phyloP scores from a whole-genome alignment of 192 early-diverging fungal species.

The Thamnidium elegans region DNA sequence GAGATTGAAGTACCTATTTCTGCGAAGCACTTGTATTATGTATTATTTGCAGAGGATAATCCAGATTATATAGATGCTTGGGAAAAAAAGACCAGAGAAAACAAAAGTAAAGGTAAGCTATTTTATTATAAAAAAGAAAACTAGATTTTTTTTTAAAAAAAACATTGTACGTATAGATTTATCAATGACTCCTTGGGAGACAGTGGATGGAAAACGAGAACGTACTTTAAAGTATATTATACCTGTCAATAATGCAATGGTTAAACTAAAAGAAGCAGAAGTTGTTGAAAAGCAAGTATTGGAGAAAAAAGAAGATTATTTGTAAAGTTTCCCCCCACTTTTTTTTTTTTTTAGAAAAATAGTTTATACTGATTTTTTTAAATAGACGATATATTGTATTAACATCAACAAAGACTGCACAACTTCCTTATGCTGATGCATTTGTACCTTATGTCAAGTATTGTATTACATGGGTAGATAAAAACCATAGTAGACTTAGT shows the following conservation, averaged over 20 bases:
- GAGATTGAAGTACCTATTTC: slow-evolving; percentile 54
- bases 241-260: slow-evolving; percentile 73
- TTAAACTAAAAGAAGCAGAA: slow-evolving; percentile 67
- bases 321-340: slow-evolving; percentile 39
- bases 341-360: slow-evolving; percentile 1
- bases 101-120: slow-evolving; percentile 18
- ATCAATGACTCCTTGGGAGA: slow-evolving; percentile 14
- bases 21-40: slow-evolving; percentile 59
- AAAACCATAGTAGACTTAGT: slow-evolving; percentile 52
- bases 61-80: slow-evolving; percentile 2
- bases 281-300: slow-evolving; percentile 56
- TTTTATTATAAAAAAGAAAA: background rate
- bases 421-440: slow-evolving; percentile 38
- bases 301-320: slow-evolving; percentile 54
- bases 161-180: background rate
- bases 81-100: slow-evolving; percentile 10
- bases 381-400: slow-evolving; percentile 49
- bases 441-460: slow-evolving; percentile 47
- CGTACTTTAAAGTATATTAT: slow-evolving; percentile 59
- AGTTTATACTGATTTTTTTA: background rate
- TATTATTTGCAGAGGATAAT: slow-evolving; percentile 49
- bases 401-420: slow-evolving; percentile 48
- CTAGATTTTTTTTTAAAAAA: background rate
- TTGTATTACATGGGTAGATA: slow-evolving; percentile 65
- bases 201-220: slow-evolving; percentile 31